These are phyloP conservation scores for Citrus unshiu DNA, from an alignment of 345 rosid genomes.

Conservation along the genomic window DNA sequence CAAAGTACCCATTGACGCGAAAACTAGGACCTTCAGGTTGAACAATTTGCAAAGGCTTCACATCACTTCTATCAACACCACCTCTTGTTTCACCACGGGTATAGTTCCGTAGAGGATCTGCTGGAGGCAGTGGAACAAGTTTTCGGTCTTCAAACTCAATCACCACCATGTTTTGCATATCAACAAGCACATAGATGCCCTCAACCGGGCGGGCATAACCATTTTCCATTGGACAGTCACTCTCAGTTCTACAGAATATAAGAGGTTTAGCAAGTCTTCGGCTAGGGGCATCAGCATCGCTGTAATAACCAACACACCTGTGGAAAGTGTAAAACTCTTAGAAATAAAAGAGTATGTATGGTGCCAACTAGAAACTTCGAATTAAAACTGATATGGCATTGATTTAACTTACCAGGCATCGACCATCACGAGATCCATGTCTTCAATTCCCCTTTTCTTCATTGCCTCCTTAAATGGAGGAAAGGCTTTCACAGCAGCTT, in stretches of 20 bases:
- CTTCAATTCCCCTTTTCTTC: slow-evolving; percentile 87
- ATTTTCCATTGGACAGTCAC: slow-evolving; percentile 95
- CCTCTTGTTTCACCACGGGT: slow-evolving; percentile 88
- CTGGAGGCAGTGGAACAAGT: slow-evolving; percentile 84
- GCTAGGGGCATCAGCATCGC: slow-evolving; percentile 81
- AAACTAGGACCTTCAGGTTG: slow-evolving; percentile 97
- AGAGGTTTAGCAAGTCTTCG: slow-evolving; percentile 89
- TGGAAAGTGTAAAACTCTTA: slow-evolving; percentile 11
- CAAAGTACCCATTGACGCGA: slow-evolving; percentile 71
- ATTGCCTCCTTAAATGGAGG: slow-evolving; percentile 81
- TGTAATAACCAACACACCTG: slow-evolving; percentile 85
- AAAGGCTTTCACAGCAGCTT: slow-evolving; percentile 79
- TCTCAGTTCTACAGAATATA: slow-evolving; percentile 87
- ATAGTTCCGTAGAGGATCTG: slow-evolving; percentile 86
- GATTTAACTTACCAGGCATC: slow-evolving; percentile 62
- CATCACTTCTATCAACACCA: slow-evolving; percentile 91
- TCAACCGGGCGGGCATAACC: slow-evolving; percentile 97
- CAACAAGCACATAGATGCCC: slow-evolving; percentile 78
- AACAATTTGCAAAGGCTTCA: slow-evolving; percentile 75
- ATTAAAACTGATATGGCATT: neutral
- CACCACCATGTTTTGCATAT: slow-evolving; percentile 89
- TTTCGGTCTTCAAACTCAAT: slow-evolving; percentile 86
- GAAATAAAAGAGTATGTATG: neutral
- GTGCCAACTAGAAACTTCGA: slow-evolving; percentile 8
- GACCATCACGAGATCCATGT: slow-evolving; percentile 95